Evolutionary conservation across 75 land plant species (phyloP).

Genomic region (Selaginella moellendorffii): DNA sequence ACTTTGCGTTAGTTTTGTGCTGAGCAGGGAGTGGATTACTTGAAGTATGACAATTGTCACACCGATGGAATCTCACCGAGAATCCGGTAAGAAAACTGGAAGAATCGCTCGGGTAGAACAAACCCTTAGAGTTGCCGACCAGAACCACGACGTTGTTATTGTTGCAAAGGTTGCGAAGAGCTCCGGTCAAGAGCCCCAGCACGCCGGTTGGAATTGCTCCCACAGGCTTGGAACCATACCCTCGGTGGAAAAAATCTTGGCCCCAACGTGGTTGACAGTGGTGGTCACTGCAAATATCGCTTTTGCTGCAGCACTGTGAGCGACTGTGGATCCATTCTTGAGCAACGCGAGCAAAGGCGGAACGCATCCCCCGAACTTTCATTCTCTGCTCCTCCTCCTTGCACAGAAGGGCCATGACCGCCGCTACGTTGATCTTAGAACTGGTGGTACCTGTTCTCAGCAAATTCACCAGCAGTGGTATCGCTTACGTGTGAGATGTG

Average conservation of each 20-base stretch:
- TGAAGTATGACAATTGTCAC: too few species aligned
- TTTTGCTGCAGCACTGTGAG: background rate
- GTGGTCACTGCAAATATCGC: background rate
- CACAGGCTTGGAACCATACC: background rate
- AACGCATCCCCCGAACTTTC: background rate
- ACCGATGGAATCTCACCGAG: too few species aligned
- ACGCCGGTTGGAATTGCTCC: background rate
- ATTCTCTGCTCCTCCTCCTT: background rate
- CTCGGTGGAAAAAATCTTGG: background rate
- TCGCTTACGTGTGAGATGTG: background rate
- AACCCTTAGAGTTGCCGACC: background rate
- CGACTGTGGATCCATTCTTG: background rate
- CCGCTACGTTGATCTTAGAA: background rate
- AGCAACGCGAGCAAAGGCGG: background rate
- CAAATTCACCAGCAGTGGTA: background rate
- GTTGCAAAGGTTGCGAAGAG: background rate
- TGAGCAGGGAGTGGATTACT: too few species aligned
- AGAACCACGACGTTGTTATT: background rate
- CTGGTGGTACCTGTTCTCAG: background rate
- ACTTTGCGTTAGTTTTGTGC: too few species aligned
- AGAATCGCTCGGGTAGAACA: too few species aligned
- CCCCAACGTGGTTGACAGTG: background rate
- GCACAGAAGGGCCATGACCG: background rate
- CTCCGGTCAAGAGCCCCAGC: background rate
- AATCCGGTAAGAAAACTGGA: too few species aligned